Evolutionary conservation across 179 eudicot species (phyloP).

Genomic region (Camellia oleifera): DNA sequence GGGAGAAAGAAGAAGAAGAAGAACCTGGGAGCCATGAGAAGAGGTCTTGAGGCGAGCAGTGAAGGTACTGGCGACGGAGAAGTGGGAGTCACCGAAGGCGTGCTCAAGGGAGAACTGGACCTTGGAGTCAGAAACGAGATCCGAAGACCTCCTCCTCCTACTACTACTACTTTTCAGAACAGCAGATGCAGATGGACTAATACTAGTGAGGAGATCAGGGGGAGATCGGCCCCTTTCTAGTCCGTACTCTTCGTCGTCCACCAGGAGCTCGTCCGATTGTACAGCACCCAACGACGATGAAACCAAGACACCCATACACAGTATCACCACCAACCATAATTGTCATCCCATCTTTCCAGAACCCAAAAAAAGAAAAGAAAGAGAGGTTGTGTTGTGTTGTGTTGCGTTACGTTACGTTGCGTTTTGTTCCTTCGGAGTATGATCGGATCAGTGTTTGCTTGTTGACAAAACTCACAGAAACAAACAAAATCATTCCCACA

Average conservation of each 20-base stretch:
- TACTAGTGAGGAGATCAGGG: conserved; percentile 15
- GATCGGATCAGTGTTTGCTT: neutral
- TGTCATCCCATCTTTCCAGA: neutral
- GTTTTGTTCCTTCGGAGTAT: too few species aligned
- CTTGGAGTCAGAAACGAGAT: conserved; percentile 71
- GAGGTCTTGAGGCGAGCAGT: conserved; percentile 74
- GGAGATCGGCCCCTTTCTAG: conserved; percentile 45
- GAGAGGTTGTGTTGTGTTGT: neutral
- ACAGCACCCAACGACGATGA: conserved; percentile 37
- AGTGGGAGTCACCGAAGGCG: conserved; percentile 78
- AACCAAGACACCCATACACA: conserved; percentile 24
- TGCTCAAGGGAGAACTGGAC: conserved; percentile 76
- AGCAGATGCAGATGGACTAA: too few species aligned
- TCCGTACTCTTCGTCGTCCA: conserved; percentile 87
- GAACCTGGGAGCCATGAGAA: conserved; percentile 83
- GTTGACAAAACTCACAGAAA: neutral
- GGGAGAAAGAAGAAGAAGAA: neutral
- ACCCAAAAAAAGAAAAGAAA: neutral
- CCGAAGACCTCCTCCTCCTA: conserved; percentile 44
- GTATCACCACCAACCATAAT: neutral
- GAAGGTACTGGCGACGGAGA: conserved; percentile 73
- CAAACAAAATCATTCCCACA: neutral
- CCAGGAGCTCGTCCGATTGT: conserved; percentile 83
- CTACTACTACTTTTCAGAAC: neutral
- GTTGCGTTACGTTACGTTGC: too few species aligned